phyloP scores from a whole-genome alignment of 1,284 basidiomycete genomes.

The Cronartium ribicola region DNA sequence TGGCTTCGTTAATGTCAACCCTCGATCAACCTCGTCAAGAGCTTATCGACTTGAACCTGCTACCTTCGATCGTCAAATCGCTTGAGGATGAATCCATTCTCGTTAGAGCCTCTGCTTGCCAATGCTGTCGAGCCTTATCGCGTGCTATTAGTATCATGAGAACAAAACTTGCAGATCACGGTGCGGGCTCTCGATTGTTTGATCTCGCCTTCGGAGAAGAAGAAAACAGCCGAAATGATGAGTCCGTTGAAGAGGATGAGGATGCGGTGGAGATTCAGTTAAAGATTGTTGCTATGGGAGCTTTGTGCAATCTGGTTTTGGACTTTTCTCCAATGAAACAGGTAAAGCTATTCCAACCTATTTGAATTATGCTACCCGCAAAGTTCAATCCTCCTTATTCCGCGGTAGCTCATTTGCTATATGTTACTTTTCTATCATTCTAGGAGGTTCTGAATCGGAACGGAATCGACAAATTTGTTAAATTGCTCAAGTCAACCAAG shows the following conservation, averaged over 20 bases:
- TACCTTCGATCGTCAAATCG: constrained; percentile 60
- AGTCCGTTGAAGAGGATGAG: constrained; percentile 31
- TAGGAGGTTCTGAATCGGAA: constrained; percentile 31
- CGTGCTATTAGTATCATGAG: constrained; percentile 71
- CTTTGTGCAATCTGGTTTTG: constrained; percentile 76
- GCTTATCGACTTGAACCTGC: constrained; percentile 60
- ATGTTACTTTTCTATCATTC: background rate
- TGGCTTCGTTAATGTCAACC: constrained; percentile 39
- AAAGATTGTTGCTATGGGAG: constrained; percentile 65
- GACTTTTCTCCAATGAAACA: constrained; percentile 75
- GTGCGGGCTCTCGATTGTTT: constrained; percentile 67
- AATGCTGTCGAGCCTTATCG: constrained; percentile 72
- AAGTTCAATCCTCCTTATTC: constrained; percentile 44
- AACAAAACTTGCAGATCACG: constrained; percentile 75
- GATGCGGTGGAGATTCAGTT: constrained; percentile 66
- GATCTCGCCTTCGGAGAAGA: constrained; percentile 56
- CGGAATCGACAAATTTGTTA: constrained; percentile 36
- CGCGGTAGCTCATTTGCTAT: too few species aligned
- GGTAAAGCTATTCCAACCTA: constrained; percentile 47
- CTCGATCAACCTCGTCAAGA: constrained; percentile 55
- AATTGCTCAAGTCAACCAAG: constrained; percentile 26
- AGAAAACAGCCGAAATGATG: constrained; percentile 29
- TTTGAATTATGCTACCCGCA: constrained; percentile 13
- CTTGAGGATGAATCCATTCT: constrained; percentile 64
- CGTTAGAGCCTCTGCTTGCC: constrained; percentile 76